Conservation (phyloP, 2,329 filamentous ascomycete species). For the Pestalotiopsis fici region DNA sequence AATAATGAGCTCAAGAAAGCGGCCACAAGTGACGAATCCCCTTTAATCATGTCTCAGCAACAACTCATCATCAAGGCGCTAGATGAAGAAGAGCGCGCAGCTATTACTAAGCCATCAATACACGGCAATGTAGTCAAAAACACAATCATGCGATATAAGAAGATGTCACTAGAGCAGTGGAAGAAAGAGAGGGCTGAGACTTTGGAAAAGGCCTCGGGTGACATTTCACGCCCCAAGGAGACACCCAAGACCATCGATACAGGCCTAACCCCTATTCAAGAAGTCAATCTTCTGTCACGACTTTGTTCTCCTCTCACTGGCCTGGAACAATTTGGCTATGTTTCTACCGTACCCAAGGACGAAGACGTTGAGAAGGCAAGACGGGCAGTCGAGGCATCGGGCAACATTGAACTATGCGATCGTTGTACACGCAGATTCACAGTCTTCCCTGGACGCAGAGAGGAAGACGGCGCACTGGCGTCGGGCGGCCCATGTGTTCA, state of each 20-base stretch:
- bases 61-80: constrained; percentile 69
- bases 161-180: constrained; percentile 75
- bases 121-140: constrained; percentile 87
- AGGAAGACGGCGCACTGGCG: constrained; percentile 73
- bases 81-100: constrained; percentile 78
- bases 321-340: constrained; percentile 74
- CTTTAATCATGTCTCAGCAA: constrained; percentile 63
- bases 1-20: constrained; percentile 63
- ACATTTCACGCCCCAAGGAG: constrained; percentile 33
- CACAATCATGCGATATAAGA: constrained; percentile 73
- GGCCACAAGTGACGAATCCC: constrained; percentile 46
- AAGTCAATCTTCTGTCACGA: constrained; percentile 63
- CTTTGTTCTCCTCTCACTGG: constrained; percentile 65
- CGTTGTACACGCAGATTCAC: constrained; percentile 86
- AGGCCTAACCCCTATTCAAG: constrained; percentile 67
- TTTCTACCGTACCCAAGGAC: constrained; percentile 65
- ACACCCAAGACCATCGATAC: constrained; percentile 62
- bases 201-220: constrained; percentile 31
- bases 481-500: constrained; percentile 78
- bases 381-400: constrained; percentile 64
- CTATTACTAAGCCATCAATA: constrained; percentile 65
- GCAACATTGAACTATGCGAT: constrained; percentile 86
- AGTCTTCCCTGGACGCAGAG: constrained; percentile 83
- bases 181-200: constrained; percentile 52
- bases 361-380: constrained; percentile 68